Evolutionary conservation across 129 eudicot genomes (phyloP).

Genomic region (Flaveria sonorensis): DNA sequence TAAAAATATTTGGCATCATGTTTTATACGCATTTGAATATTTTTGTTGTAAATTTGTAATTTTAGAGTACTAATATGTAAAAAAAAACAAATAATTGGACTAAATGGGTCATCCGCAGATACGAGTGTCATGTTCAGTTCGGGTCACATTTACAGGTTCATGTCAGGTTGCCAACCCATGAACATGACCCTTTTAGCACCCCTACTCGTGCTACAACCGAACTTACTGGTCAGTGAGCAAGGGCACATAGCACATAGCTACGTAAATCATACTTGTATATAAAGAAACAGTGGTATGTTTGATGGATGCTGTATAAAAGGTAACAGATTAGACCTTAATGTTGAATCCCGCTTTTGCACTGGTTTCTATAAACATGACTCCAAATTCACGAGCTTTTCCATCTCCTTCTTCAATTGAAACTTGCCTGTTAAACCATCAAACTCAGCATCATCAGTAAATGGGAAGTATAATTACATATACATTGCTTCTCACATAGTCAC

Average conservation of each 20-base stretch:
- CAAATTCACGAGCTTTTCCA: constrained; percentile 58
- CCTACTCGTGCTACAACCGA: background rate
- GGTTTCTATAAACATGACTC: constrained; percentile 84
- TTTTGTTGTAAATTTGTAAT: background rate
- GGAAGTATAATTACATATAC: background rate
- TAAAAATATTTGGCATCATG: background rate
- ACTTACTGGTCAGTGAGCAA: background rate
- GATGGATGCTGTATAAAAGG: constrained; percentile 1
- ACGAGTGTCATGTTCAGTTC: background rate
- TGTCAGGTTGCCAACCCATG: too few species aligned
- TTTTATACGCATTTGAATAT: constrained; percentile 1
- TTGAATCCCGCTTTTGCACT: constrained; percentile 95
- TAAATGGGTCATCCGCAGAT: background rate
- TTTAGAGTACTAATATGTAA: background rate
- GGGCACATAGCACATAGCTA: background rate
- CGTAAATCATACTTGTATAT: background rate
- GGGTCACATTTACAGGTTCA: too few species aligned
- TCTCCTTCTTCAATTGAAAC: constrained; percentile 87
- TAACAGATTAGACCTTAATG: constrained; percentile 52
- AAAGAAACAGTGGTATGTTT: background rate
- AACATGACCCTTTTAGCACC: background rate
- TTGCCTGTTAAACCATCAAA: constrained; percentile 54
- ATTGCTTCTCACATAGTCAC: background rate
- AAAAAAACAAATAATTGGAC: background rate
- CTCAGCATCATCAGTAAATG: constrained; percentile 9